phyloP scores from a whole-genome alignment of 2,329 filamentous ascomycete species.

The Fusarium concolor region DNA sequence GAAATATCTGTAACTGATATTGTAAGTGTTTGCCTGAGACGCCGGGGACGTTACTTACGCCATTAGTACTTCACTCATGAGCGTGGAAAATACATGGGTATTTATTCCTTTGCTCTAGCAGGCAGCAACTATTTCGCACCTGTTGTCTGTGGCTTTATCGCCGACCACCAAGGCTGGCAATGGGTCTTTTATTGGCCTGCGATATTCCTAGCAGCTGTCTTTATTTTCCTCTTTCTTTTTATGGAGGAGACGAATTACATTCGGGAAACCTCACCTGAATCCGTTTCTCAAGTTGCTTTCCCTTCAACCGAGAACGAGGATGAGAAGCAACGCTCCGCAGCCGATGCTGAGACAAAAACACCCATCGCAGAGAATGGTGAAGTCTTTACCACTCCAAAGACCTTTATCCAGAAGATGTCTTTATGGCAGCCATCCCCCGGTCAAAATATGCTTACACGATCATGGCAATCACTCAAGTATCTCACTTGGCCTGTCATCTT shows the following conservation, averaged over 20 bases:
- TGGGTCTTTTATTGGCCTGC: slow-evolving; percentile 55
- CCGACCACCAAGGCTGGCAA: slow-evolving; percentile 53
- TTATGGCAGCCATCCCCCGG: slow-evolving; percentile 52
- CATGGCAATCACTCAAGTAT: slow-evolving; percentile 52
- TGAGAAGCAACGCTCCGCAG: not conserved
- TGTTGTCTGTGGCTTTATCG: slow-evolving; percentile 58
- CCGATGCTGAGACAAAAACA: not conserved
- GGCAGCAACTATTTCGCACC: slow-evolving; percentile 58
- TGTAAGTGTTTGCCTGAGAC: slow-evolving; percentile 27
- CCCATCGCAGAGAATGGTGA: slow-evolving; percentile 16
- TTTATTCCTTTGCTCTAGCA: slow-evolving; percentile 54
- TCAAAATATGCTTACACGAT: slow-evolving; percentile 50
- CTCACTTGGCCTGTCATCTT: slow-evolving; percentile 58
- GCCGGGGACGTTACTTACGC: rapidly evolving
- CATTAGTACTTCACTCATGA: slow-evolving; percentile 54
- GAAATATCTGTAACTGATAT: slow-evolving; percentile 58
- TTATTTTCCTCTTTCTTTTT: not conserved
- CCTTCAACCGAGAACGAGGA: not conserved
- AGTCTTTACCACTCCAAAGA: slow-evolving; percentile 46
- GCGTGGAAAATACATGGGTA: slow-evolving; percentile 56
- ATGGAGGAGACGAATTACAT: slow-evolving; percentile 35
- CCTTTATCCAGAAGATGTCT: slow-evolving; percentile 57
- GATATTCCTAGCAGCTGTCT: not conserved
- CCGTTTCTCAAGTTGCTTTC: not conserved
- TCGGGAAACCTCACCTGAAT: slow-evolving; percentile 33